Evolutionary conservation across 257 asterid species (phyloP).

Genomic region (Knoxia roxburghii): DNA sequence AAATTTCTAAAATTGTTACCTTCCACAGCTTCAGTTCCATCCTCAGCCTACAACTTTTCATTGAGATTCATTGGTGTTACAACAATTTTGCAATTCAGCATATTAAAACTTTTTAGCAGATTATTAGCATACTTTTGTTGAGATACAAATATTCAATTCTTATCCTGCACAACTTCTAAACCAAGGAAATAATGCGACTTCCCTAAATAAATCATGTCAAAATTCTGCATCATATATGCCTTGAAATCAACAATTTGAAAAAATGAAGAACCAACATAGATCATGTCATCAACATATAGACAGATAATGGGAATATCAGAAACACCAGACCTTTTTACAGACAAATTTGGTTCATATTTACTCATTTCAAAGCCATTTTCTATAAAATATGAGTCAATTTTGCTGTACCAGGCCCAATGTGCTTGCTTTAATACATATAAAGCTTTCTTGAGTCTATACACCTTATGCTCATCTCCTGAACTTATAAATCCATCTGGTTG

Average conservation of each 20-base stretch:
- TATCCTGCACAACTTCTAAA: background rate
- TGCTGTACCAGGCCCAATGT: too few relatives aligned
- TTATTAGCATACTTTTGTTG: background rate
- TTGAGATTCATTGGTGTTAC: conserved; percentile 6
- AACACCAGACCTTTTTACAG: background rate
- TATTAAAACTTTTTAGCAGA: background rate
- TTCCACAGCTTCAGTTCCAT: too few relatives aligned
- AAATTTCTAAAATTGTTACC: too few relatives aligned
- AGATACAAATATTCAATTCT: conserved; percentile 6
- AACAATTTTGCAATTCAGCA: background rate
- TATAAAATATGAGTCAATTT: too few relatives aligned
- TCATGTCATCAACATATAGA: too few relatives aligned
- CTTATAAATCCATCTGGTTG: conserved; percentile 5
- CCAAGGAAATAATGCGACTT: conserved; percentile 7
- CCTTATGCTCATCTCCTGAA: background rate
- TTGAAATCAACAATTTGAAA: too few relatives aligned
- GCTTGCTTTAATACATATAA: too few relatives aligned
- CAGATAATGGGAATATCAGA: background rate
- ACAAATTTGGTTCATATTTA: too few relatives aligned
- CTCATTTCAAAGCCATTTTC: too few relatives aligned
- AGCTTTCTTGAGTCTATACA: background rate
- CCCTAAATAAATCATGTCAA: too few relatives aligned
- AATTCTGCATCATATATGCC: too few relatives aligned
- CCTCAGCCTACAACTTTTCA: background rate
- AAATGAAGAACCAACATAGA: too few relatives aligned